Evolutionary conservation across 768 basidiomycete species (phyloP).

Genomic region (Hericium coralloides): DNA sequence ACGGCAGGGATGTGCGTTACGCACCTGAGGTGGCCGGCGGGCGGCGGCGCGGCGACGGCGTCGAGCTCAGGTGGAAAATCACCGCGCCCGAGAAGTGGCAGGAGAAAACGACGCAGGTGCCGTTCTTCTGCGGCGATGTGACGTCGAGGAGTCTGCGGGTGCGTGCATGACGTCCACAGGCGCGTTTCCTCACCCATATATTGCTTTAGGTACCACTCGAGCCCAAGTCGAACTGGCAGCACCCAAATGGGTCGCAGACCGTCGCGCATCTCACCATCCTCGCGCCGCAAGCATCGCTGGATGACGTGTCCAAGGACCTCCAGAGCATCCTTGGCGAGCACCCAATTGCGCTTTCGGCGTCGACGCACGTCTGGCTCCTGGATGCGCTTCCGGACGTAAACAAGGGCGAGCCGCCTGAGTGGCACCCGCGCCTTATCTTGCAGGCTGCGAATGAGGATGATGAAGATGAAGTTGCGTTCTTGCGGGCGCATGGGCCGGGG

Average conservation of each 20-base stretch:
- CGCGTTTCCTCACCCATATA: background rate
- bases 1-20: conserved; percentile 35
- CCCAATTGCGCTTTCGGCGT: conserved; percentile 18
- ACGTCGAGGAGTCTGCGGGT: conserved; percentile 55
- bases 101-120: conserved; percentile 29
- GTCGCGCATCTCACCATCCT: conserved; percentile 43
- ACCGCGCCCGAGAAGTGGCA: conserved; percentile 25
- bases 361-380: conserved; percentile 8
- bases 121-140: conserved; percentile 72
- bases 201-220: conserved; percentile 38
- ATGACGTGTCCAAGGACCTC: conserved; percentile 28
- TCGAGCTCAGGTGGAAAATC: conserved; percentile 50
- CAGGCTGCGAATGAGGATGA: conserved; percentile 21
- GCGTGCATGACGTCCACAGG: background rate
- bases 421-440: conserved; percentile 27
- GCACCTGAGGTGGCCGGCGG: conserved; percentile 41
- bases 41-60: conserved; percentile 45
- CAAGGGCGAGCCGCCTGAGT: background rate
- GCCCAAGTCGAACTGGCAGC: conserved; percentile 36
- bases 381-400: conserved; percentile 1
- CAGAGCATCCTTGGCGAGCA: conserved; percentile 38
- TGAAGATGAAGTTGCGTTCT: conserved; percentile 27
- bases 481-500: conserved; percentile 23
- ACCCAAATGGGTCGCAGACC: conserved; percentile 41
- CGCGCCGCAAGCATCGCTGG: conserved; percentile 22